Evolutionary conservation across 257 asterid genomes (phyloP), one percentile per base, ranked within the genome.

Genomic region (Solanum chilense): DNA sequence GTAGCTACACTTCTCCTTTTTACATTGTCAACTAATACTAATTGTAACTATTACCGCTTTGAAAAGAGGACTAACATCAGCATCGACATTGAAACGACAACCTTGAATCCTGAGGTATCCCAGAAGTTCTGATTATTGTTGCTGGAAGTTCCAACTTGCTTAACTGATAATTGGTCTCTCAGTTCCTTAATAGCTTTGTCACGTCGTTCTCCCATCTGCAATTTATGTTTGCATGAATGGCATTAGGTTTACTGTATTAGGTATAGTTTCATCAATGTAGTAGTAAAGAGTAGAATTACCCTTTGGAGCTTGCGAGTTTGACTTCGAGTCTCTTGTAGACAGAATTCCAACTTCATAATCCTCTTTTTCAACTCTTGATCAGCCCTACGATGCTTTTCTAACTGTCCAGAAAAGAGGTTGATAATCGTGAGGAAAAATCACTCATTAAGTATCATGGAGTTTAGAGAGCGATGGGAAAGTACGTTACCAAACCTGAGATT

Each of bases 281-380:
- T 29, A 58, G 16, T 52, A 41, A 16, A 58, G 73, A 85, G 78
- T 64, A 78, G 87, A 33, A 85, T 92, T 96, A 96, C 99, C 91
- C 96, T 91, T 88, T 95, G 99, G 85, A 96, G 97, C 89, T 96
- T 95, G 88, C 96, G 95, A 58, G 94, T 95, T 90, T 94, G 98
- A 85, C 94, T 86, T 70, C 97, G 93, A 85, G 97, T 94, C 83
- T 95, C 98, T 31, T 96, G 96, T 89, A 95, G 95, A 88, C 95
- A 94, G 81, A 95, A 95, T 88, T 96, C 98, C 86, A 95, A 88
- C 89, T 93, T 94, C 73, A 94, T 52, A 44, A 95, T 95, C 90
- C 92, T 91, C 90, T 93, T 96, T 90, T 93, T 95, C 93, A 96
- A 92, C 86, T 96, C 98, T 86, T 95, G 96, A 89, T 96, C 99